Percentiles rank a stretch among this genome's conserved stretches.
Evolutionary conservation across 1,284 basidiomycete species (phyloP).

Genomic region (Naganishia albida): DNA sequence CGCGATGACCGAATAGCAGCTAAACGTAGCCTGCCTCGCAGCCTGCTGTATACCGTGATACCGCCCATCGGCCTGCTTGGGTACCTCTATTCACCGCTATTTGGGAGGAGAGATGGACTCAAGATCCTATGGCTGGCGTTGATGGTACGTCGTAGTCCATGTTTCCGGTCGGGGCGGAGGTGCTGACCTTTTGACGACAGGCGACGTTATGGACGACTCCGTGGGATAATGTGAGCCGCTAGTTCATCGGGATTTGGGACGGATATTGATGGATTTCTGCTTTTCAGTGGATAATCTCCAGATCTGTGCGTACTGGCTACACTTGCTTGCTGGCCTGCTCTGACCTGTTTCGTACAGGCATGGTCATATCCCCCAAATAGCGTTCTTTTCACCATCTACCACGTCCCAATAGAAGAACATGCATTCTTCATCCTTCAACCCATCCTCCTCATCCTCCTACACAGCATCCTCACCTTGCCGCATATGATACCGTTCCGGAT

Average conservation of each 20-base stretch:
- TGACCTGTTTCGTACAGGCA: conserved; percentile 32
- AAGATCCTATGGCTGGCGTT: conserved; percentile 43
- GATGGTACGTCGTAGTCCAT: conserved; percentile 43
- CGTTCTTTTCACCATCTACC: conserved; percentile 39
- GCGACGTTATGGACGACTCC: conserved; percentile 47
- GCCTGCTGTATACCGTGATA: conserved; percentile 42
- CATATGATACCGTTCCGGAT: conserved; percentile 39
- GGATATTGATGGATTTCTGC: not conserved
- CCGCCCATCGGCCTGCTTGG: conserved; percentile 42
- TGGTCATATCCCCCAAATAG: conserved; percentile 44
- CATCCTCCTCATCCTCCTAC: conserved; percentile 41
- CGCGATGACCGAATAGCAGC: not conserved
- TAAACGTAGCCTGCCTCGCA: conserved; percentile 22
- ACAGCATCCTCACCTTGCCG: conserved; percentile 38
- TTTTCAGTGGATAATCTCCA: conserved; percentile 31
- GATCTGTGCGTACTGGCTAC: conserved; percentile 1
- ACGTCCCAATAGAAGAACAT: conserved; percentile 49
- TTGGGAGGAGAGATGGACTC: conserved; percentile 43
- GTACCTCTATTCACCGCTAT: conserved; percentile 40
- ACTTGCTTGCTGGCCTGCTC: conserved; percentile 33
- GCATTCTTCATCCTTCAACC: conserved; percentile 49
- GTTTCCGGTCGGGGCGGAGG: not conserved
- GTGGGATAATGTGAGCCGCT: conserved; percentile 47
- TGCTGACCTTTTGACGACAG: conserved; percentile 30
- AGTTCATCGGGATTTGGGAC: conserved; percentile 2